phyloP scores from a whole-genome alignment of 169 alveolate genomes.

The Eimeria necatrix region DNA sequence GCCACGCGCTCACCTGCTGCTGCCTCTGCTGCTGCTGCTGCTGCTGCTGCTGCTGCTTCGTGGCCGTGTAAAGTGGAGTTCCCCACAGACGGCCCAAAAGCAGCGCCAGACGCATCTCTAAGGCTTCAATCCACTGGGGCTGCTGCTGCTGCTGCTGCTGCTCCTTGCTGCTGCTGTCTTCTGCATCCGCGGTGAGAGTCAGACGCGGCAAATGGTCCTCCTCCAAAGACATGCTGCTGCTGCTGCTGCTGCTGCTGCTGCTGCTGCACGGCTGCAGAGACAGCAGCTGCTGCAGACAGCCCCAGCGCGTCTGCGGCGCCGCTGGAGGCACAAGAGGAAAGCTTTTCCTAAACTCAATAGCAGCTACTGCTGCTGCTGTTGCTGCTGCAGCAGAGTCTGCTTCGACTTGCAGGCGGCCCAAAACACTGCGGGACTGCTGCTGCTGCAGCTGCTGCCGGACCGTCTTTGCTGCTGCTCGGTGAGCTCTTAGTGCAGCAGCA shows the following conservation, averaged over 20 bases:
- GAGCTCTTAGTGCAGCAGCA: conserved; percentile 68
- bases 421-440: conserved; percentile 56
- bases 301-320: conserved; percentile 35
- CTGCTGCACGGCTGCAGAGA: not conserved
- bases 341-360: not conserved
- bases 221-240: not conserved
- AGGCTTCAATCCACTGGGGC: conserved; percentile 51
- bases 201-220: conserved; percentile 15
- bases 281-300: conserved; percentile 33
- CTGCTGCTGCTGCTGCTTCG: conserved; percentile 59
- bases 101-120: conserved; percentile 64
- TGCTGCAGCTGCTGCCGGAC: conserved; percentile 63
- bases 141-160: conserved; percentile 66
- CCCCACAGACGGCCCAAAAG: conserved; percentile 8
- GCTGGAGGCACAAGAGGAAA: not conserved
- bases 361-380: conserved; percentile 64
- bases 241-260: conserved; percentile 40
- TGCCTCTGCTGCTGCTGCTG: conserved; percentile 52
- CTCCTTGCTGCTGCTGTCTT: not conserved
- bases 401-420: conserved; percentile 37
- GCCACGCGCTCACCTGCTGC: conserved; percentile 22
- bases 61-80: not conserved
- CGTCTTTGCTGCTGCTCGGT: conserved; percentile 35
- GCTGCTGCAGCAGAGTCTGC: conserved; percentile 65
- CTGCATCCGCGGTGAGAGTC: conserved; percentile 40